These are phyloP conservation scores for Neofusicoccum parvum DNA, from an alignment of 2,329 filamentous ascomycete species.

Conservation along the genomic window DNA sequence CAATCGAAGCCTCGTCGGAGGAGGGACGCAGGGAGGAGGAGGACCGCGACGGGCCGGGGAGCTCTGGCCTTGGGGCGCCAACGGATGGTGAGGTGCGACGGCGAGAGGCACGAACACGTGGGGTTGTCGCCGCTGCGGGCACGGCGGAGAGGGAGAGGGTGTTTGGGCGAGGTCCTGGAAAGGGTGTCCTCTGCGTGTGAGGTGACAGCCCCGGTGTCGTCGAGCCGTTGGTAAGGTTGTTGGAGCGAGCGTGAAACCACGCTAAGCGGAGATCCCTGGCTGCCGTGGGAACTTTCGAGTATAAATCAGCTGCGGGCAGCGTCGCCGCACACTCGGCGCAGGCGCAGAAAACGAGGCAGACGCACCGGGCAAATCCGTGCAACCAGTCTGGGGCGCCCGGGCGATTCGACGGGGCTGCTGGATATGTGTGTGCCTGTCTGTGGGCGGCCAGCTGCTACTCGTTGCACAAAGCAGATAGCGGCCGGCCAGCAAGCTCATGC, in stretches of 20 bases:
- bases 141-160: constrained; percentile 4
- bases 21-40: constrained; percentile 25
- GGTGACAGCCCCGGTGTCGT: constrained; percentile 13
- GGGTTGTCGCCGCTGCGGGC: constrained; percentile 11
- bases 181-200: constrained; percentile 16
- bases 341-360: constrained; percentile 3
- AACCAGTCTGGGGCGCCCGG: neutral
- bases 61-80: constrained; percentile 20
- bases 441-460: neutral
- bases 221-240: constrained; percentile 16
- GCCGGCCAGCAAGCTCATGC: neutral
- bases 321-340: neutral
- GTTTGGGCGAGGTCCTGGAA: constrained; percentile 9
- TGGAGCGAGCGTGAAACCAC: constrained; percentile 18
- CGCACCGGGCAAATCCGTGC: neutral
- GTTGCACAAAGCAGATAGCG: constrained; percentile 10
- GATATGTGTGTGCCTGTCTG: neutral
- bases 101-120: constrained; percentile 6
- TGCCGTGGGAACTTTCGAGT: constrained; percentile 9
- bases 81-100: constrained; percentile 16
- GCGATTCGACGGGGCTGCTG: neutral
- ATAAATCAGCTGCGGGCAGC: constrained; percentile 2
- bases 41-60: constrained; percentile 20
- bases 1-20: constrained; percentile 20
- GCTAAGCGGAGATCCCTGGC: constrained; percentile 19